phyloP scores from a whole-genome alignment of 2,329 filamentous ascomycete genomes.

The Xylariomycetidae sp. region DNA sequence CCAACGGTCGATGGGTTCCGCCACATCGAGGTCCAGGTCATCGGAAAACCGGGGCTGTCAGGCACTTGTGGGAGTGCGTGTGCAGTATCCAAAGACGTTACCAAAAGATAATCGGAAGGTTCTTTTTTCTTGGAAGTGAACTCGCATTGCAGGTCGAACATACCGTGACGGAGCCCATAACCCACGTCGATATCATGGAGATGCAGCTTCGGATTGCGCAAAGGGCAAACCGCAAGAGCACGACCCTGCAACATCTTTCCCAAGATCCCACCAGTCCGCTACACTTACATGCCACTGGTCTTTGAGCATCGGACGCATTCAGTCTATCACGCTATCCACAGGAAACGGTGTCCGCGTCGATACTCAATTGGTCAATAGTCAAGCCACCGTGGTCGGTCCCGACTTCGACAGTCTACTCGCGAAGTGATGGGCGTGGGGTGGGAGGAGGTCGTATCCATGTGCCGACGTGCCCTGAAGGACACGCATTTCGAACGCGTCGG shows the following conservation, averaged over 20 bases:
- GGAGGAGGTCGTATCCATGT: constrained; percentile 4
- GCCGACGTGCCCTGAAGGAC: constrained; percentile 10
- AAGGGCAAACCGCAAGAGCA: constrained; percentile 5
- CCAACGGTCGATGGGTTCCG: constrained; percentile 53
- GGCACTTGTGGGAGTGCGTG: constrained; percentile 59
- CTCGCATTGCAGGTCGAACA: constrained; percentile 70
- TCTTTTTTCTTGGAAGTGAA: constrained; percentile 51
- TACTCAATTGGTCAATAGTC: constrained; percentile 7
- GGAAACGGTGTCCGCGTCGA: constrained; percentile 10
- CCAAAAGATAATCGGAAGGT: constrained; percentile 57
- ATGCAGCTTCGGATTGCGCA: constrained; percentile 10
- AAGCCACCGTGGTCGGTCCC: constrained; percentile 2
- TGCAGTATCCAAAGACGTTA: constrained; percentile 63
- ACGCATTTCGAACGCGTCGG: constrained; percentile 8
- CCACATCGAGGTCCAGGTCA: constrained; percentile 46
- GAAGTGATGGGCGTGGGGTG: constrained; percentile 6
- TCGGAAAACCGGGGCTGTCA: constrained; percentile 53
- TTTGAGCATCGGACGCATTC: constrained; percentile 8
- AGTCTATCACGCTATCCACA: constrained; percentile 6
- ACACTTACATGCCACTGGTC: constrained; percentile 7
- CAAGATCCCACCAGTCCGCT: constrained; percentile 3
- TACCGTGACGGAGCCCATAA: constrained; percentile 58
- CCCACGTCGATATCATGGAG: constrained; percentile 9
- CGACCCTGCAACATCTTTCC: constrained; percentile 2
- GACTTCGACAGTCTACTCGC: constrained; percentile 11